Percentiles rank a stretch among this genome's conserved stretches.
phyloP scores from a whole-genome alignment of 2,329 filamentous ascomycete genomes.

The Ophidiomyces ophidiicola region DNA sequence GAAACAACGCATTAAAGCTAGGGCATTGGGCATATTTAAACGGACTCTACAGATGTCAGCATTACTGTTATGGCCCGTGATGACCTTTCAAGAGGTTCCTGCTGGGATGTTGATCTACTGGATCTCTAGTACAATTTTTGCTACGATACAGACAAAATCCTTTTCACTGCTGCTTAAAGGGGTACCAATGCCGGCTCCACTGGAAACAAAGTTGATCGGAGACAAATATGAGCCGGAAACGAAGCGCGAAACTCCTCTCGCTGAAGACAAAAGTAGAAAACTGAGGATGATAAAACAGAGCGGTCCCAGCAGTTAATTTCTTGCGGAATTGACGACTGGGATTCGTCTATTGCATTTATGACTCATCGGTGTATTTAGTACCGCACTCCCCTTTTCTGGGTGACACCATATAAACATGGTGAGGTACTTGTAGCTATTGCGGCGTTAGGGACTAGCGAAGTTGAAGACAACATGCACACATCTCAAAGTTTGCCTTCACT shows the following conservation, averaged over 20 bases:
- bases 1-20: constrained; percentile 7
- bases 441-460: no score
- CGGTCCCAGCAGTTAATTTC: no score
- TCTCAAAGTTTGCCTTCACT: no score
- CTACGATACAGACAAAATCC: constrained; percentile 30
- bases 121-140: constrained; percentile 36
- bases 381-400: no score
- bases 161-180: constrained; percentile 32
- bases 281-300: no score
- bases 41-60: constrained; percentile 28
- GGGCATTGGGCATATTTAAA: constrained; percentile 21
- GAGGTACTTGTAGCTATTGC: no score
- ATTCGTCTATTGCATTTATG: no score
- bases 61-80: constrained; percentile 29
- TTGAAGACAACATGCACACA: no score
- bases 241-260: not conserved
- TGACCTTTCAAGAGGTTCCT: constrained; percentile 29
- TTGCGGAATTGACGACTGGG: no score
- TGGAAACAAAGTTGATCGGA: constrained; percentile 12
- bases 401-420: no score
- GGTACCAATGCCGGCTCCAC: constrained; percentile 22
- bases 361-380: no score
- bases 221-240: not conserved
- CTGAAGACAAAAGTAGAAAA: not conserved
- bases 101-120: constrained; percentile 40